Base-by-base conservation (phyloP, 208 protist species). In the Naegleria fowleri region DNA sequence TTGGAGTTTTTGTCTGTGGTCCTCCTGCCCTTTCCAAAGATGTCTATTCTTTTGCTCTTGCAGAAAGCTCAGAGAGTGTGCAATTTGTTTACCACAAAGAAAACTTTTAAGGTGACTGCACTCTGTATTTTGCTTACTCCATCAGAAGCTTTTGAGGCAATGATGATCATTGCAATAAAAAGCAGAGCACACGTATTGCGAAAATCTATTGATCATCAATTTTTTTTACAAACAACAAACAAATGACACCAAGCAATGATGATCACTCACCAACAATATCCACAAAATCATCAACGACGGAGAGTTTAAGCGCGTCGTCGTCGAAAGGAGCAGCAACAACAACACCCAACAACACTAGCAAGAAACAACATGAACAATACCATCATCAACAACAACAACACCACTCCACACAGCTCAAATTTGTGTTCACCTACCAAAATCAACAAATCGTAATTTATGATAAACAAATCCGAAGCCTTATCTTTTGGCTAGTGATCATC, bases 1-100 rank as follows among this genome's bases (percentile, higher is more conserved):
- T 90, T 75, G 88, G 88, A 36, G 51, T 90, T 16, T 90, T 90
- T 15, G 11, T 90, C 13, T 90, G 88, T 85, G 88, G 88, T 19
- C 48, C 88, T 33, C 38, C 39, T 38, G 48, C 29, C 13, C 16
- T 90, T 4, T 33, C 48, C 36, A 90, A 90, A 11, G 25, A 52
- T 6, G 6, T 90, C 15, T 39, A 90, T 75, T 11, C 11, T 36
- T 11, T 7, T 5, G 5, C 25, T 36, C 5, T 38, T 9, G 33
- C 0, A 29, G 22, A 55, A 5, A 55, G 25, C 7, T 29, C 5
- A 36, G 5, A 5, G 5, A 87, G 19, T 38, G 22, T 16, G 25
- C 33, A 55, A 36, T 87, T 87, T 33, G 19, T 36, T n/a, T 87
- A 22, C 33, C 40, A 87, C 41, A 87, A 87, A 33, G 84, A 87